Evolutionary conservation across 177 flowering plant genomes (phyloP).

Genomic region (Vitis hybrid): DNA sequence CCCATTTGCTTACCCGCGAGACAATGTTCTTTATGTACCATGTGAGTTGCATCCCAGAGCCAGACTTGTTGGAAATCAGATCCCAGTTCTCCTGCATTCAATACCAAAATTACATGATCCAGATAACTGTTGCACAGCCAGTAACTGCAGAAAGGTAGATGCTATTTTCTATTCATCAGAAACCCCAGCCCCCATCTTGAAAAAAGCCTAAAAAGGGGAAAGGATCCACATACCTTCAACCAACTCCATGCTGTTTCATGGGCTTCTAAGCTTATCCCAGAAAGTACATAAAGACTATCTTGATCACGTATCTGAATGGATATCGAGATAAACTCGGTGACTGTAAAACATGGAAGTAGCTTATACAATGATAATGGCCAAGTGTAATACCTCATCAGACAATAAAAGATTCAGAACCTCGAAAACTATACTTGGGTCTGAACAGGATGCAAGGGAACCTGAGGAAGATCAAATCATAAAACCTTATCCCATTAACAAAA

Average conservation of each 20-base stretch:
- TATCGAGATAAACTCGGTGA: not conserved
- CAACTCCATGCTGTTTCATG: conserved; percentile 41
- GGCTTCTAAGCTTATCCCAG: conserved; percentile 34
- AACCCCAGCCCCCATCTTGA: no score
- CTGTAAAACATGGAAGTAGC: not conserved
- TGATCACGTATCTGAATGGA: conserved; percentile 28
- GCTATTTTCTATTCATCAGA: no score
- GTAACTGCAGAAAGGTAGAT: not conserved
- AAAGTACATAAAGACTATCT: conserved; percentile 23
- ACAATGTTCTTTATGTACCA: conserved; percentile 24
- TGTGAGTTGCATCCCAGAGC: conserved; percentile 26
- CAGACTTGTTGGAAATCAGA: conserved; percentile 27
- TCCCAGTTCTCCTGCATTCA: conserved; percentile 43
- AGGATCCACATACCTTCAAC: conserved; percentile 34
- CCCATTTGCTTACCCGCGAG: conserved; percentile 21
- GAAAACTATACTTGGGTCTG: conserved; percentile 24
- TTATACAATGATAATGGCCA: not conserved
- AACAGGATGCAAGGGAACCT: conserved; percentile 30
- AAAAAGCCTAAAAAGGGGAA: not conserved
- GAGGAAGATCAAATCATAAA: not conserved
- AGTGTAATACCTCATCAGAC: conserved; percentile 32
- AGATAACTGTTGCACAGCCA: not conserved
- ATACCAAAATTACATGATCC: not conserved
- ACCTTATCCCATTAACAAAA: not conserved
- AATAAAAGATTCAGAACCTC: conserved; percentile 27